A percentile compares a stretch with the other conserved stretches of the same genome.
These are phyloP conservation scores for Parascedosporium putredinis DNA, from an alignment of 2,329 filamentous ascomycete species.

Conservation along the genomic window DNA sequence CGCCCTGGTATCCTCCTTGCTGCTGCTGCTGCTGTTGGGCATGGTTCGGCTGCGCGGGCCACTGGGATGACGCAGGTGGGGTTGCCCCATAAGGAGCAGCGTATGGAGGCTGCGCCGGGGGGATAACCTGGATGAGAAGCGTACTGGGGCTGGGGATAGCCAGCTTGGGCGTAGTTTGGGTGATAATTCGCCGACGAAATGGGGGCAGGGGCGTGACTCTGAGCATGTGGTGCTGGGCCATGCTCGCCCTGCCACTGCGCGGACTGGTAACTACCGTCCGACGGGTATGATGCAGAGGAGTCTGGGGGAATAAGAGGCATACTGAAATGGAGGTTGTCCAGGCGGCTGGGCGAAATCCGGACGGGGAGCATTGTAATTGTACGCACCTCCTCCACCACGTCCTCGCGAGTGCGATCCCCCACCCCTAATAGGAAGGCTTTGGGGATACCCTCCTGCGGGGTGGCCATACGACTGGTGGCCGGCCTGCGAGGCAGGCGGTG, in stretches of 20 bases:
- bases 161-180: slow-evolving; percentile 43
- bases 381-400: slow-evolving; percentile 30
- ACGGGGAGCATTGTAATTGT: slow-evolving; percentile 21
- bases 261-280: slow-evolving; percentile 8
- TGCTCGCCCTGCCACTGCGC: slow-evolving; percentile 6
- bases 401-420: slow-evolving; percentile 17
- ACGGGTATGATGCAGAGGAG: slow-evolving; percentile 3
- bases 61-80: slow-evolving; percentile 3
- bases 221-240: slow-evolving; percentile 1
- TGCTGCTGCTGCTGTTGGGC: too few species aligned
- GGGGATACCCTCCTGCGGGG: slow-evolving; percentile 16
- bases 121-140: slow-evolving; percentile 24
- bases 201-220: slow-evolving; percentile 31
- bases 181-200: slow-evolving; percentile 46
- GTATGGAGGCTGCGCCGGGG: slow-evolving; percentile 19
- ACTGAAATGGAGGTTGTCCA: slow-evolving; percentile 22
- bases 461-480: slow-evolving; percentile 26
- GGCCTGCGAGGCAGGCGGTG: slow-evolving; percentile 31
- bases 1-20: slow-evolving; percentile 2
- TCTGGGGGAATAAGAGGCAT: slow-evolving; percentile 23
- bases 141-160: slow-evolving; percentile 30
- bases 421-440: slow-evolving; percentile 15
- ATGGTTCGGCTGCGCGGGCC: slow-evolving; percentile 2
- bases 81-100: slow-evolving; percentile 2
- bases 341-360: slow-evolving; percentile 7